Conservation (phyloP, 2,329 filamentous ascomycete genomes). For the Ambrosiella cleistominuta region DNA sequence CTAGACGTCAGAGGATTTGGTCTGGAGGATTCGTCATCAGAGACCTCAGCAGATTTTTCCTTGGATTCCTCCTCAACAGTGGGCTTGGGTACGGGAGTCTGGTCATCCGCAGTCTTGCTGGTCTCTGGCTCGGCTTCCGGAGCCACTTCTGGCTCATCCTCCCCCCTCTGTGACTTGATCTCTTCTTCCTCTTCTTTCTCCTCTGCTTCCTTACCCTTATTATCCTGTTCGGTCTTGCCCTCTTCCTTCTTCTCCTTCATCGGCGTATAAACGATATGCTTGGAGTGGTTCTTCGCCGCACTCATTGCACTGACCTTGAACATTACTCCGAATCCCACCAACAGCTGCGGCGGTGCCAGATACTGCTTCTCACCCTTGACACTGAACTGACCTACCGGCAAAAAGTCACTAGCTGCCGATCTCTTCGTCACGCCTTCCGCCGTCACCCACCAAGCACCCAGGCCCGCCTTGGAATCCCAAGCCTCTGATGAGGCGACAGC, state of each 20-base stretch:
- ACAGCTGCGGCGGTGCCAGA: conserved; percentile 67
- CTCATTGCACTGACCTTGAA: conserved; percentile 84
- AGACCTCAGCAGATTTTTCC: background rate
- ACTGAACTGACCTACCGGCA: conserved; percentile 62
- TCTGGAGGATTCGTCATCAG: conserved; percentile 13
- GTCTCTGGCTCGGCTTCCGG: background rate
- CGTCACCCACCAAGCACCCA: conserved; percentile 92
- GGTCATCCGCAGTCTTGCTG: background rate
- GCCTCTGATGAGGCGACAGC: conserved; percentile 73
- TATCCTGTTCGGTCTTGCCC: conserved; percentile 20
- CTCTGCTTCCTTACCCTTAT: conserved; percentile 16
- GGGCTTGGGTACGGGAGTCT: conserved; percentile 13
- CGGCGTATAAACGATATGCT: conserved; percentile 32
- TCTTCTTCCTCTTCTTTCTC: conserved; percentile 20
- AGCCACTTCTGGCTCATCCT: conserved; percentile 17
- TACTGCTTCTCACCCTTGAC: conserved; percentile 81
- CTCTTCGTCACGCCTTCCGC: conserved; percentile 83
- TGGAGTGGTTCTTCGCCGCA: conserved; percentile 53
- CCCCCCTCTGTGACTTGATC: conserved; percentile 20
- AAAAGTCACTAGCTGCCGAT: conserved; percentile 59
- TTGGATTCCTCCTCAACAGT: conserved; percentile 13
- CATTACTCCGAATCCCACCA: conserved; percentile 74
- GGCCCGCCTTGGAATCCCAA: conserved; percentile 91
- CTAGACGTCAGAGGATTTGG: conserved; percentile 13
- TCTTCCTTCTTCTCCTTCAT: conserved; percentile 15